Evolutionary conservation across 2,329 filamentous ascomycete species (phyloP).

Genomic region (Harringtonia lauricola): DNA sequence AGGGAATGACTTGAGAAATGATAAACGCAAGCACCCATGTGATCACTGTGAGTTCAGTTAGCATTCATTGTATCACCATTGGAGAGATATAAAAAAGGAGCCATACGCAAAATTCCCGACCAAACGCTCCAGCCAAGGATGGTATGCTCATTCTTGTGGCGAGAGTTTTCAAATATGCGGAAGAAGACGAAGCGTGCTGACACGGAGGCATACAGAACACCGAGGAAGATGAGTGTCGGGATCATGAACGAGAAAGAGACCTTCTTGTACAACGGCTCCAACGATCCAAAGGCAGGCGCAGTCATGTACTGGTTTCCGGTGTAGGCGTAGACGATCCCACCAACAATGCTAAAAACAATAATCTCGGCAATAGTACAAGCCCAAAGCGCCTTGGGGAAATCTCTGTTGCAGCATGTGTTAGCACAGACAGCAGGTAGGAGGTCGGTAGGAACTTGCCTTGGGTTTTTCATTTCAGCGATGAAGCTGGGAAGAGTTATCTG

Average conservation of each 20-base stretch:
- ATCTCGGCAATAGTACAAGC: constrained; percentile 82
- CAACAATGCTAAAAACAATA: constrained; percentile 74
- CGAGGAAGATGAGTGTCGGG: constrained; percentile 84
- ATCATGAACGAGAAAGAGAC: constrained; percentile 92
- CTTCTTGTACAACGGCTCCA: constrained; percentile 74
- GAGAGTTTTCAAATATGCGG: constrained; percentile 68
- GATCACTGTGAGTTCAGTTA: constrained; percentile 25
- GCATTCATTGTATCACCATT: background rate
- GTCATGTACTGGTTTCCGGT: constrained; percentile 85
- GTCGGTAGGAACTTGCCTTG: constrained; percentile 21
- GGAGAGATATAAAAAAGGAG: background rate
- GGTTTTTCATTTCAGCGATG: constrained; percentile 82
- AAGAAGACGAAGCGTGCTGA: constrained; percentile 89
- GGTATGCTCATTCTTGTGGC: constrained; percentile 73
- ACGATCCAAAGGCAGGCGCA: constrained; percentile 74
- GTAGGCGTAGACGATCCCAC: constrained; percentile 73
- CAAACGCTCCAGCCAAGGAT: constrained; percentile 70
- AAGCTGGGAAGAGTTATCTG: constrained; percentile 91
- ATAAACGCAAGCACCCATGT: constrained; percentile 87
- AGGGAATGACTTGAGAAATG: constrained; percentile 86
- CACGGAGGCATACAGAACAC: constrained; percentile 82
- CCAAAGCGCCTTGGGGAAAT: constrained; percentile 90
- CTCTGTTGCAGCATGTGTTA: constrained; percentile 34
- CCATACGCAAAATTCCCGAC: constrained; percentile 56
- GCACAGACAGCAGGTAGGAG: background rate